Evolutionary conservation across 441 rosid genomes (phyloP).

Genomic region (Arabidopsis lyrata): DNA sequence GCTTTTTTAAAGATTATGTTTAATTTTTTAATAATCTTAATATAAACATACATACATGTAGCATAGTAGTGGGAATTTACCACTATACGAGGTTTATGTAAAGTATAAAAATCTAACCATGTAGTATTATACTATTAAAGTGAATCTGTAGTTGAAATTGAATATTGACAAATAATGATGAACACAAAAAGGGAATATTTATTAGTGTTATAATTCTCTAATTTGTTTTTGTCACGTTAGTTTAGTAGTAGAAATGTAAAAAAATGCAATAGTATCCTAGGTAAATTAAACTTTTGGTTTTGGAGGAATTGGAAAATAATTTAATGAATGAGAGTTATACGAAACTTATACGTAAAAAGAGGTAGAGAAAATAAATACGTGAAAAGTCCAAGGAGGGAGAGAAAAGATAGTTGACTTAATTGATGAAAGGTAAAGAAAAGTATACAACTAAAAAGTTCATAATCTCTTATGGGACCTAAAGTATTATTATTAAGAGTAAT

Average conservation of each 20-base stretch:
- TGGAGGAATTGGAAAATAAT: background rate
- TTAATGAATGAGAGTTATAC: too few species aligned
- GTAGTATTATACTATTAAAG: constrained; percentile 1
- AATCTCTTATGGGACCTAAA: constrained; percentile 30
- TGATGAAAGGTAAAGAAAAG: constrained; percentile 37
- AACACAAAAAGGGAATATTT: too few species aligned
- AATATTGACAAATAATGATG: too few species aligned
- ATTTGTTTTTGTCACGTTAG: background rate
- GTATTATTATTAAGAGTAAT: constrained; percentile 17
- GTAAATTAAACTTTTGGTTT: background rate
- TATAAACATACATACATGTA: constrained; percentile 6
- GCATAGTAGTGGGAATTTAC: constrained; percentile 4
- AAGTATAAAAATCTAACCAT: background rate
- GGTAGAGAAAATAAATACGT: background rate
- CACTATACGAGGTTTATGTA: constrained; percentile 31
- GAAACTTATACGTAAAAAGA: background rate
- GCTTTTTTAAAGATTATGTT: background rate
- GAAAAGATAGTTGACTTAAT: constrained; percentile 31
- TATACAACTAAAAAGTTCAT: constrained; percentile 4
- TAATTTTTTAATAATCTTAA: background rate
- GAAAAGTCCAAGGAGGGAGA: constrained; percentile 34
- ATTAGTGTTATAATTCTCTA: background rate
- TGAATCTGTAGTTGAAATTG: background rate
- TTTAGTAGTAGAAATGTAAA: background rate
- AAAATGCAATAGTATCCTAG: background rate